Base-by-base conservation (phyloP, 768 basidiomycete species). In the Multifurca ochricompacta region DNA sequence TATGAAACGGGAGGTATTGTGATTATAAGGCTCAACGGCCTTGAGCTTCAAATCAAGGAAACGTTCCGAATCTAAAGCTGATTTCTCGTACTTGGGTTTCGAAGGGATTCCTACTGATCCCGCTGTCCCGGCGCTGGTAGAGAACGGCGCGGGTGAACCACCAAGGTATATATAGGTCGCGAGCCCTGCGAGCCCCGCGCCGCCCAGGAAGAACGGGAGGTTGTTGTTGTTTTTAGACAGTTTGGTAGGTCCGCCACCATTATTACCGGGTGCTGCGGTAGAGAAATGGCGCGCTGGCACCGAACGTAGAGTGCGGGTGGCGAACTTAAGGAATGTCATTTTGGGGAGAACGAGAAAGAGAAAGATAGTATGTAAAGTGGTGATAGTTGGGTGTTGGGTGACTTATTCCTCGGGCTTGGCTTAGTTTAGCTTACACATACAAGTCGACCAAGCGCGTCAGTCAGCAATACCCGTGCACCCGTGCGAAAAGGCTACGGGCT, bases 1-100 rank as follows among this genome's bases (percentile, higher is more conserved):
- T 43, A 82, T 71, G 66, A 87, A 92, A 61, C 87, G 81, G 30
- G 89, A 75, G 13, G 91, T 87, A 71, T 98, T 96, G 78, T 97
- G 87, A 79, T 96, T 98, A 77, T 95, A 96, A 0, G 84, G 84
- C 56, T 82, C 72, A 56, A 91, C 68, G 64, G 82, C 80, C 68
- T 87, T 87, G 63, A 98, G 80, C 66, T 82, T 83, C 70, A 96
- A 85, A 66, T 90, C 81, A 46, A 82, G 69, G 64, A 84, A 91
- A 59, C 83, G 80, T 54, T 87, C 71, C 7, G 87, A 79, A 66
- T 88, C 84, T 23, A 92, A 77, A 11, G 85, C 80, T 60, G 83
- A 85, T 66, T 80, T 83, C 65, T 80, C 72, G 58, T 77, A 78
- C 65, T 69, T 71, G 49, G 66, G 69, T 62, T 67, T 57, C 3